Percentiles rank a stretch among this genome's conserved stretches.
phyloP scores from a whole-genome alignment of 2,329 filamentous ascomycete genomes.

The Sporothrix pallida region DNA sequence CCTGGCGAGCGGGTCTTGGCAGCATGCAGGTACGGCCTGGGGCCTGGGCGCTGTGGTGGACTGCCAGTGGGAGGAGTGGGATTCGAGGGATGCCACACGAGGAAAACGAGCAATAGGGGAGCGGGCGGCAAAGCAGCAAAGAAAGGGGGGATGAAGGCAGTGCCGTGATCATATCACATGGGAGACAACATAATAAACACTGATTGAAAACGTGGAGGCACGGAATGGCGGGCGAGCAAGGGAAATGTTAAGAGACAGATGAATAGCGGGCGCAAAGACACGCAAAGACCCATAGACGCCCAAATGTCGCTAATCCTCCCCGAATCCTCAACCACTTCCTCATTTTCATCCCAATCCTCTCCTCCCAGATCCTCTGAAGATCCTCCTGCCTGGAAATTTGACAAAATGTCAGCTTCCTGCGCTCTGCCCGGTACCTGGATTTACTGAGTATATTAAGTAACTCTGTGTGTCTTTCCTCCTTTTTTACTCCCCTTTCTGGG shows the following conservation, averaged over 20 bases:
- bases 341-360: neutral
- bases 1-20: neutral
- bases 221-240: neutral
- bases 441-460: neutral
- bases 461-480: too few relatives aligned
- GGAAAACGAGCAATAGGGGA: neutral
- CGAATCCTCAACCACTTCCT: neutral
- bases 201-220: neutral
- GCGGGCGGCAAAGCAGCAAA: neutral
- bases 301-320: neutral
- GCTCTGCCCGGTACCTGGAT: neutral
- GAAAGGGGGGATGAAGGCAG: neutral
- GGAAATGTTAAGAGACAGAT: neutral
- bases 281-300: neutral
- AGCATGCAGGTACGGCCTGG: constrained; percentile 16
- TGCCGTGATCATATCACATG: neutral
- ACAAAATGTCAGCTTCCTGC: constrained; percentile 1
- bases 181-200: neutral
- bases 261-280: neutral
- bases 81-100: neutral
- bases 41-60: neutral
- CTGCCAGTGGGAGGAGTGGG: neutral
- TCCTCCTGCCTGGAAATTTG: constrained; percentile 3
- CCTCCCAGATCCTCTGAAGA: constrained; percentile 9
- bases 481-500: neutral